Percentiles rank a stretch among this genome's conserved stretches.
Conservation (phyloP, 2,329 filamentous ascomycete genomes). For the Cyphellophora attinorum region DNA sequence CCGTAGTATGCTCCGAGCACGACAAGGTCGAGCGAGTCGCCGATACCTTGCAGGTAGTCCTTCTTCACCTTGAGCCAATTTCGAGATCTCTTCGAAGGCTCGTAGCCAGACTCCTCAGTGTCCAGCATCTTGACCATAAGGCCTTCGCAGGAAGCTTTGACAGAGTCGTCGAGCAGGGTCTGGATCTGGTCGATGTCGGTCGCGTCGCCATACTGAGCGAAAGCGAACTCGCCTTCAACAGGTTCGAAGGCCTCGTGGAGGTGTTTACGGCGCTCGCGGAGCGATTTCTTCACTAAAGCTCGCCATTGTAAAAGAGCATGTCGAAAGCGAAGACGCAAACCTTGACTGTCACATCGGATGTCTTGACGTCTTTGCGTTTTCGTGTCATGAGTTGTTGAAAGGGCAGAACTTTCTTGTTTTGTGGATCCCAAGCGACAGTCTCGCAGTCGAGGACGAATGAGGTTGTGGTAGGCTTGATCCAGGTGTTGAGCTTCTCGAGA, state of each 20-base stretch:
- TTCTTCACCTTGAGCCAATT: constrained; percentile 99
- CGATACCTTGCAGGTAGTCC: constrained; percentile 87
- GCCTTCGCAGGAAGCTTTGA: constrained; percentile 93
- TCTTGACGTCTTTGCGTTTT: constrained; percentile 93
- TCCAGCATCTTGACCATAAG: constrained; percentile 99
- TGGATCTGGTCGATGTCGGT: constrained; percentile 92
- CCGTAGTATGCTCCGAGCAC: constrained; percentile 91
- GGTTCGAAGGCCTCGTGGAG: constrained; percentile 64
- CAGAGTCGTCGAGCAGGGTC: constrained; percentile 79
- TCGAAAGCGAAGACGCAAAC: constrained; percentile 98
- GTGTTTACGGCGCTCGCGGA: constrained; percentile 72
- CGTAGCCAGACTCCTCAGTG: constrained; percentile 83
- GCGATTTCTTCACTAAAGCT: constrained; percentile 73
- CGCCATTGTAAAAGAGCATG: constrained; percentile 83
- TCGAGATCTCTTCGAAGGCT: constrained; percentile 88
- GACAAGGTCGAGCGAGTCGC: constrained; percentile 92
- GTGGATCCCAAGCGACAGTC: constrained; percentile 92
- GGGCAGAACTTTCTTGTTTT: constrained; percentile 87
- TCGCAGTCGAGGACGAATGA: constrained; percentile 99
- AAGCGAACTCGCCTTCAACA: constrained; percentile 81
- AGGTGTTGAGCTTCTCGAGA: constrained; percentile 72
- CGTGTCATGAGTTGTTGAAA: constrained; percentile 98
- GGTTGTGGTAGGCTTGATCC: constrained; percentile 82
- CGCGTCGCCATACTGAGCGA: constrained; percentile 78
- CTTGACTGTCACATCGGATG: constrained; percentile 90